Evolutionary conservation across 129 eudicot genomes (phyloP).

Genomic region (Flaveria sonorensis): DNA sequence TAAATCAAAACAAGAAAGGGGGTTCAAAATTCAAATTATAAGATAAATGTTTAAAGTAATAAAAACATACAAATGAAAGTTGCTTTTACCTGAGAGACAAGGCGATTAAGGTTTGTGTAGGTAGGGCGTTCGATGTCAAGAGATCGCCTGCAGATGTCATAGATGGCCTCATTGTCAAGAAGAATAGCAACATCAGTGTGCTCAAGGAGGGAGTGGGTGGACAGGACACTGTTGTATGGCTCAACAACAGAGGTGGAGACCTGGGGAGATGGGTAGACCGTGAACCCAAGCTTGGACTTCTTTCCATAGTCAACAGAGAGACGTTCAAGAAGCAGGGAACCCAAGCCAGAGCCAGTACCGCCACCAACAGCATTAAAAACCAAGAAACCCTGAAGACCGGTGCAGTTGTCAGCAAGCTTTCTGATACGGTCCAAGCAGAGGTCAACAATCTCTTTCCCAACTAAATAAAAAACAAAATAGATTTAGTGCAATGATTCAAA

Average conservation of each 20-base stretch:
- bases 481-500: not conserved
- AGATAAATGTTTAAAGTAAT: not conserved
- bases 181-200: conserved; percentile 75
- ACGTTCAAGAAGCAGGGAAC: conserved; percentile 63
- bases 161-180: conserved; percentile 75
- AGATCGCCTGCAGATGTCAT: conserved; percentile 74
- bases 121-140: conserved; percentile 76
- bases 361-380: conserved; percentile 78
- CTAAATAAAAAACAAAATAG: conserved; percentile 31
- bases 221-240: conserved; percentile 62
- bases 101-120: conserved; percentile 69
- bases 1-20: conserved; percentile 7
- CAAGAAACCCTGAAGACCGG: conserved; percentile 75
- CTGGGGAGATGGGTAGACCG: conserved; percentile 68
- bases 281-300: conserved; percentile 43
- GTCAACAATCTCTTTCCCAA: conserved; percentile 73
- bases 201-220: conserved; percentile 67
- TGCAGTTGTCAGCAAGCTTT: conserved; percentile 80
- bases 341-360: conserved; percentile 49
- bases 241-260: conserved; percentile 75
- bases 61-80: not conserved
- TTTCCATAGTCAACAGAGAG: conserved; percentile 74
- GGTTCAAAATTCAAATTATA: not conserved
- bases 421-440: conserved; percentile 71
- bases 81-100: conserved; percentile 54